Evolutionary conservation across 192 early-diverging fungal genomes (phyloP).

Genomic region (Geosiphon pyriformis): DNA sequence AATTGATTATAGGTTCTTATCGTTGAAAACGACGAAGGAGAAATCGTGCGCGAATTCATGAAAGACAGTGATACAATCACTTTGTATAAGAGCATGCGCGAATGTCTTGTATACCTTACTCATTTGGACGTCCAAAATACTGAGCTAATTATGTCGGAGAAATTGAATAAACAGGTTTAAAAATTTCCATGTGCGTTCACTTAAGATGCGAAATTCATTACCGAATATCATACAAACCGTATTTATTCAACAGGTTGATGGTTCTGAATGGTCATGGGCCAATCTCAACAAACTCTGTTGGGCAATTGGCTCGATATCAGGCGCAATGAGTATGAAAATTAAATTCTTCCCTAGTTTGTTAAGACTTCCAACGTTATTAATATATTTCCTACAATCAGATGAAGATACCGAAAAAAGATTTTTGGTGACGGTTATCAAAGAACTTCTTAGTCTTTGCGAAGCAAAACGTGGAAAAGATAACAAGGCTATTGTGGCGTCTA

Average conservation of each 20-base stretch:
- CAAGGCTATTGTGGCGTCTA: constrained; percentile 98
- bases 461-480: constrained; percentile 99
- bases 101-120: constrained; percentile 95
- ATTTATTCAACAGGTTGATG: constrained; percentile 72
- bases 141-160: constrained; percentile 93
- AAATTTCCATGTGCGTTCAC: constrained; percentile 14
- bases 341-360: background rate
- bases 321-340: constrained; percentile 69
- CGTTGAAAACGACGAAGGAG: constrained; percentile 98
- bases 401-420: constrained; percentile 97
- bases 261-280: constrained; percentile 95
- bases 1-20: constrained; percentile 67
- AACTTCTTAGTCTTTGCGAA: constrained; percentile 90
- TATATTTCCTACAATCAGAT: constrained; percentile 22
- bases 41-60: constrained; percentile 95
- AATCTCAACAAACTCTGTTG: constrained; percentile 98
- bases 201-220: background rate
- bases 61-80: constrained; percentile 98
- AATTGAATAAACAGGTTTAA: constrained; percentile 79
- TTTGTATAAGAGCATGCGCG: constrained; percentile 96
- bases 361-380: background rate
- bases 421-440: constrained; percentile 98
- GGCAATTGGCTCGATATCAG: constrained; percentile 98
- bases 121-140: constrained; percentile 93
- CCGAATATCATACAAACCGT: background rate